Conservation (phyloP, 2,329 filamentous ascomycete genomes). For the Aciculosporium take region DNA sequence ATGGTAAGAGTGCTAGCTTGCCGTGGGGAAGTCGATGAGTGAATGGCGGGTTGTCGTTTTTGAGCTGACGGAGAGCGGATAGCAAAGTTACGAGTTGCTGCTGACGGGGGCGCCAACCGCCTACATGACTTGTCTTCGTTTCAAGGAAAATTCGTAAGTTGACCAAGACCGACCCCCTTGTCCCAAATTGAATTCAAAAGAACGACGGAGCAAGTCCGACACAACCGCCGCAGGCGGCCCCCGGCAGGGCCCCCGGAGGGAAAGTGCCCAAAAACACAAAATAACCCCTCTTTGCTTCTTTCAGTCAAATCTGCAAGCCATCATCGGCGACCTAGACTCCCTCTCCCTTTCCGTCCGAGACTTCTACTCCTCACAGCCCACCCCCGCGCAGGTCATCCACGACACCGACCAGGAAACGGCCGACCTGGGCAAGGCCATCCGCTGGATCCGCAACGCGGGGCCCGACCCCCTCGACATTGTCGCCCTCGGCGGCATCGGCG, state of each 20-base stretch:
- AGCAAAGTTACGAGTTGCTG: slow-evolving; percentile 61
- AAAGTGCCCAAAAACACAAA: not conserved
- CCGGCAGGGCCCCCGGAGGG: no score
- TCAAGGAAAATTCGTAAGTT: slow-evolving; percentile 27
- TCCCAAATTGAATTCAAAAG: no score
- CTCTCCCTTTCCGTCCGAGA: slow-evolving; percentile 44
- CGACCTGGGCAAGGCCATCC: slow-evolving; percentile 76
- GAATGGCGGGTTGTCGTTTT: no score
- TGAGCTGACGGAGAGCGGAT: not conserved
- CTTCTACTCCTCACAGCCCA: slow-evolving; percentile 47
- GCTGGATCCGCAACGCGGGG: slow-evolving; percentile 34
- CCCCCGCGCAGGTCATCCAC: slow-evolving; percentile 45
- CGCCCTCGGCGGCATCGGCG: slow-evolving; percentile 71
- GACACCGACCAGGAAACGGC: slow-evolving; percentile 76
- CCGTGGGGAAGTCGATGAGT: no score
- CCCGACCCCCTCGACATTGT: slow-evolving; percentile 46
- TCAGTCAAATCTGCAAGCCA: slow-evolving; percentile 49
- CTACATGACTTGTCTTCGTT: slow-evolving; percentile 38
- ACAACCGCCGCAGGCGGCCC: no score
- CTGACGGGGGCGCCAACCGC: slow-evolving; percentile 81
- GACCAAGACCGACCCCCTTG: no score
- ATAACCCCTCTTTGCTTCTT: not conserved
- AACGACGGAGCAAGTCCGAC: no score
- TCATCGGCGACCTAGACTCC: slow-evolving; percentile 89
- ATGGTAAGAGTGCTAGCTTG: slow-evolving; percentile 21